phyloP scores from a whole-genome alignment of 768 basidiomycete species.

The Cystofilobasidium bisporidii region DNA sequence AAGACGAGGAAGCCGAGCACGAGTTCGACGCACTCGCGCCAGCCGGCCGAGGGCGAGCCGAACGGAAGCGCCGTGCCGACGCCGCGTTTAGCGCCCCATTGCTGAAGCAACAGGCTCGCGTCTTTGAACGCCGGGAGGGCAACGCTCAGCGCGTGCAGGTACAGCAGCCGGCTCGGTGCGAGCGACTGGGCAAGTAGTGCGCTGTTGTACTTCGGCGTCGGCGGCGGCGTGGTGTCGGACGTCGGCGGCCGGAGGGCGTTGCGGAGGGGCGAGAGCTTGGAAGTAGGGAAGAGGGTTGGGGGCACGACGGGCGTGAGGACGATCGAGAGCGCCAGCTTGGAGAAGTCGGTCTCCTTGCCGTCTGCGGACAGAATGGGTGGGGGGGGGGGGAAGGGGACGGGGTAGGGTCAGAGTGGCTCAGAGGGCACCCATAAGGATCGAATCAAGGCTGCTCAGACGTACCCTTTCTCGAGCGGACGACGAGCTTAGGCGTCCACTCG shows the following conservation, averaged over 20 bases:
- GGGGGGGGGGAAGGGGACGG: too few species aligned
- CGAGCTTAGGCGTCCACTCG: conserved; percentile 24
- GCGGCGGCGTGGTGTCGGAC: conserved; percentile 33
- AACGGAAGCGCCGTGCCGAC: conserved; percentile 41
- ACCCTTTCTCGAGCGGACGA: conserved; percentile 22
- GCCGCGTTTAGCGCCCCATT: conserved; percentile 85
- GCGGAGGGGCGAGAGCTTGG: conserved; percentile 57
- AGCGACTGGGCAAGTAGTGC: conserved; percentile 46
- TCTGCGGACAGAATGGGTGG: conserved; percentile 27
- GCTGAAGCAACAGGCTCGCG: conserved; percentile 65
- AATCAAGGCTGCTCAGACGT: too few species aligned
- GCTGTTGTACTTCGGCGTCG: conserved; percentile 75
- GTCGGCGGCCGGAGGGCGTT: conserved; percentile 53
- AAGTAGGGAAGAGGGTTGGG: conserved; percentile 47
- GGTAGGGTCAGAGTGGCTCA: too few species aligned
- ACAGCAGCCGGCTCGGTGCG: conserved; percentile 46
- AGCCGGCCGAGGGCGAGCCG: conserved; percentile 41
- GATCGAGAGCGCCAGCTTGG: conserved; percentile 58
- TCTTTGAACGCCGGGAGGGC: conserved; percentile 56
- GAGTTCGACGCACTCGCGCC: conserved; percentile 55
- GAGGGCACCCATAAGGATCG: too few species aligned
- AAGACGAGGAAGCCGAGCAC: conserved; percentile 42
- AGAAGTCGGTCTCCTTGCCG: conserved; percentile 23
- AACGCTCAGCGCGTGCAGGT: conserved; percentile 49
- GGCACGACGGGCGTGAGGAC: conserved; percentile 64